Base-by-base conservation (phyloP, 2,329 filamentous ascomycete genomes). In the Geosmithia putterillii region DNA sequence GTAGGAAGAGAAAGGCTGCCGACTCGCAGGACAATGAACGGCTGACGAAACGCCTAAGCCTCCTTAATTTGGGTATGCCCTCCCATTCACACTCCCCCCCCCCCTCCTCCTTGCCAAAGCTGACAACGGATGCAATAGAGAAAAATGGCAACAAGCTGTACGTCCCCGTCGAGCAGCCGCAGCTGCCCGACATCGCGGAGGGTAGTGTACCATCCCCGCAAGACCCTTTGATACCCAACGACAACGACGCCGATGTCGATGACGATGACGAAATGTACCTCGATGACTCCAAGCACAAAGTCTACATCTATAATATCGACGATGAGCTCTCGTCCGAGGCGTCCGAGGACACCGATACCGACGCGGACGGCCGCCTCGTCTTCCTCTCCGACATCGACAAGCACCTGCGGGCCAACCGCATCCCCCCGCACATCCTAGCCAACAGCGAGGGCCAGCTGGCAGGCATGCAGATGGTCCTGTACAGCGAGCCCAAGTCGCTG, bases 271-370 rank as follows among this genome's bases (percentile, higher is more conserved):
- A 23, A 45, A 95, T 96, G 90, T 74, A 83, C 45, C 59, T 96
- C 47, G 89, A 96, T 63, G 82, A 95, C 62, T 82, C 85, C 25
- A 84, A 85, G 54, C 73, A 94, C 65, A 86, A 83, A 56, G 79
- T 95, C 47, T 95, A 92, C 70, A 88, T 98, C 52, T 82, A 89
- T 67, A 81, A 94, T 61, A 71, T 98, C 9, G 88, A 94, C 57
- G 83, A 83, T 52, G 90, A 96, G 63, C 74, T 96, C 25, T 81
- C 82, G 14, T 67, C 66, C 7, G 64, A 62, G 47, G 61, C 51
- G 51, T 58, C 61, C 12, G 48, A 37, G 34, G 44, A 45, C 37
- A 34, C 36, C 19, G 10, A 6, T 14, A 32, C 28, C 21, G 21
- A 12, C 44, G 70, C 73, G 47, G 69, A 75, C 19, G 73, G 74